Conservation (phyloP, 139 green algal genomes). For the Ulvella scutata region DNA sequence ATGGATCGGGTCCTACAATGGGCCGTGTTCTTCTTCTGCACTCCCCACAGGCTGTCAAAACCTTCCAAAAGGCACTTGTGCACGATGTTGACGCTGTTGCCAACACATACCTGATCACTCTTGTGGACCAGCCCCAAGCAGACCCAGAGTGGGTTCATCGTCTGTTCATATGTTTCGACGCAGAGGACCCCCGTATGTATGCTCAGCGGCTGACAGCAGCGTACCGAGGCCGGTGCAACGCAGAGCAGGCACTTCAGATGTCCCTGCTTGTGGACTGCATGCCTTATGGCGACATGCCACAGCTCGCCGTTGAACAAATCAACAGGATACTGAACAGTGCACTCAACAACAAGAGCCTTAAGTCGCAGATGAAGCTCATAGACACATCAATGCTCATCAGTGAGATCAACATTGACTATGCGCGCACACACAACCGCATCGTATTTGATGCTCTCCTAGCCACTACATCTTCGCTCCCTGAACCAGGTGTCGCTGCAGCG, state of each 20-base stretch:
- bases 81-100: neutral
- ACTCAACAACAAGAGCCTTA: conserved; percentile 51
- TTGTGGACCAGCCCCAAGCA: neutral
- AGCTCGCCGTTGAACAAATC: conserved; percentile 49
- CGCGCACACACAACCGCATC: conserved; percentile 62
- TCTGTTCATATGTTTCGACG: conserved; percentile 47
- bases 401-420: conserved; percentile 65
- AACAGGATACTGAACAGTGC: conserved; percentile 54
- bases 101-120: neutral
- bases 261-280: conserved; percentile 65
- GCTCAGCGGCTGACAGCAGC: conserved; percentile 33
- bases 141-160: conserved; percentile 23
- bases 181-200: conserved; percentile 54
- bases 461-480: too few species aligned
- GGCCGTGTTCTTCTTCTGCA: neutral
- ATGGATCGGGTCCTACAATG: neutral
- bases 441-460: conserved; percentile 23
- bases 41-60: neutral
- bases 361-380: conserved; percentile 43
- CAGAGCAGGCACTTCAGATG: conserved; percentile 41
- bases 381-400: conserved; percentile 51
- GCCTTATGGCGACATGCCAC: conserved; percentile 59
- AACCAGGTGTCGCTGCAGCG: neutral
- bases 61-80: neutral
- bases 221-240: conserved; percentile 12